Evolutionary conservation across 2,329 filamentous ascomycete genomes (phyloP).

Genomic region (Verticillium dahliae): DNA sequence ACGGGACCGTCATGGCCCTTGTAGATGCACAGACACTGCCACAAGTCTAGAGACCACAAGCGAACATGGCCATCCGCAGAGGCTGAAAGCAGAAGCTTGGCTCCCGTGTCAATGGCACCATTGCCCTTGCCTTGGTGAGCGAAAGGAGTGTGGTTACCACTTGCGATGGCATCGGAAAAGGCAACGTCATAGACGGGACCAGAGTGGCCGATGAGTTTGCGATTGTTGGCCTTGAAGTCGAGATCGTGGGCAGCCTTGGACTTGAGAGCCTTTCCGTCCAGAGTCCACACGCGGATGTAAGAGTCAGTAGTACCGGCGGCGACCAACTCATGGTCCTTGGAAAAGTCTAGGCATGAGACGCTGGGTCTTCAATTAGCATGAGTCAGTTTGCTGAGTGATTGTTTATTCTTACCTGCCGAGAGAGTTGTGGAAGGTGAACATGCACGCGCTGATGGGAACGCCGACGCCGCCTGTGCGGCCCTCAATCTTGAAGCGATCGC

Average conservation of each 20-base stretch:
- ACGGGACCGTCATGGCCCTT: slow-evolving; percentile 88
- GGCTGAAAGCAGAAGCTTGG: slow-evolving; percentile 77
- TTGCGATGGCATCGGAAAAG: slow-evolving; percentile 69
- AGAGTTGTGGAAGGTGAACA: slow-evolving; percentile 98
- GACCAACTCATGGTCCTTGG: slow-evolving; percentile 79
- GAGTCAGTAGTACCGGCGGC: slow-evolving; percentile 89
- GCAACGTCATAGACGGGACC: slow-evolving; percentile 84
- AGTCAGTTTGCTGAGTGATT: not conserved
- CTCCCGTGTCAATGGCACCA: slow-evolving; percentile 40
- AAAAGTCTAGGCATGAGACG: slow-evolving; percentile 92
- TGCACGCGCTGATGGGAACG: slow-evolving; percentile 79
- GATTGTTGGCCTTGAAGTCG: slow-evolving; percentile 54
- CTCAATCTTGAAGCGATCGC: slow-evolving; percentile 86
- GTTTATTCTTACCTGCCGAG: slow-evolving; percentile 63
- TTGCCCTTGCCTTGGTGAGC: slow-evolving; percentile 38
- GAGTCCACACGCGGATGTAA: slow-evolving; percentile 89
- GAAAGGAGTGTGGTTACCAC: slow-evolving; percentile 41
- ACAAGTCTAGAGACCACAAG: slow-evolving; percentile 88
- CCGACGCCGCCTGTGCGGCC: slow-evolving; percentile 77
- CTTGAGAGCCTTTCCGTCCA: slow-evolving; percentile 76
- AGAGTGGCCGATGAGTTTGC: slow-evolving; percentile 79
- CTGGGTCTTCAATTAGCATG: slow-evolving; percentile 31
- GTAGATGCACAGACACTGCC: slow-evolving; percentile 89
- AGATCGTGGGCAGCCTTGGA: slow-evolving; percentile 56
- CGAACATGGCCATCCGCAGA: slow-evolving; percentile 85